Base-by-base conservation (phyloP, 257 asterid species). In the Solanum virginianum region DNA sequence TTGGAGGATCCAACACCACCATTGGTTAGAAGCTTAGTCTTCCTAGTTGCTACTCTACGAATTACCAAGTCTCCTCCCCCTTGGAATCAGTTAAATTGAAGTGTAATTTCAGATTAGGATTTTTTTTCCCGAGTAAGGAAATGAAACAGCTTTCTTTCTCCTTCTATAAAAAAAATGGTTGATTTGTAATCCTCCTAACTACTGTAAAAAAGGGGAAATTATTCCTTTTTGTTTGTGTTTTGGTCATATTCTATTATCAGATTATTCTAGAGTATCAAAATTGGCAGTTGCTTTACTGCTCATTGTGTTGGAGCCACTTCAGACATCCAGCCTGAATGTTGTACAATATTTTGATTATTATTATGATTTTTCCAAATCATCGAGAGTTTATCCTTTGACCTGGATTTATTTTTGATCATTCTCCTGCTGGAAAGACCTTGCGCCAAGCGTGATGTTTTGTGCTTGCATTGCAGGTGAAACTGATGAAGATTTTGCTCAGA, bases 401-500 rank as follows among this genome's bases (percentile, higher is more conserved):
- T 29, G 32, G 7, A 79, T 18, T 53, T 26, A 10, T 79, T 72
- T 26, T 26, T 79, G 65, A 53, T 53, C 83, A 26, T 79, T 79
- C 29, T 53, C 17, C 83, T 79, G 47, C 63, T 29, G 43, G 26
- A 77, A 77, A 75, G 59, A 75, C 60, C 18, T 79, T 79, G 49
- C 49, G 10, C 49, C 16, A 17, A 26, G 65, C 9, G 3, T 53
- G 83, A 26, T 29, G 65, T 15, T 47, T 32, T 87, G 17, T 36
- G 68, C 63, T 32, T 47, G 45, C 80, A 74, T 88, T 88, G 86
- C 93, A 95, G 99, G 99, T 86, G 99, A 95, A 92, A 95, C 97
- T 86, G 97, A 94, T 90, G 98, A 90, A 90, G 95, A 95, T 88
- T 95, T 94, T 90, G 94, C 91, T 84, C 91, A 90, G 84, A 95